These are phyloP conservation scores for Cryphonectria carpinicola DNA, from an alignment of 2,329 filamentous ascomycete genomes.

Conservation along the genomic window DNA sequence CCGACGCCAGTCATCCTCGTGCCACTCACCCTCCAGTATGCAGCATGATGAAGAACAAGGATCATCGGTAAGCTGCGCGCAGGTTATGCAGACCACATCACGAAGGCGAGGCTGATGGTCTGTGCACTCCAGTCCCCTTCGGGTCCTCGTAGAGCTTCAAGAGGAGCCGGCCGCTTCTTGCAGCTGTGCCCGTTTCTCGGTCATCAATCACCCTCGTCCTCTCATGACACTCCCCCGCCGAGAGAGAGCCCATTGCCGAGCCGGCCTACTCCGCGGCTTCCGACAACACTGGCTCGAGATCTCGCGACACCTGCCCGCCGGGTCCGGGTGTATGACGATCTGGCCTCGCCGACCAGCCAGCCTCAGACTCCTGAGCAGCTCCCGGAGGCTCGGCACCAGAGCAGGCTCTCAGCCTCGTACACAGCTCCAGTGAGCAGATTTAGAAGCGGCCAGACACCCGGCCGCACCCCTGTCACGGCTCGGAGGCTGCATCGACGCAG, in stretches of 20 bases:
- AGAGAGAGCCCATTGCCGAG: conserved; percentile 11
- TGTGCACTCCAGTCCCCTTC: conserved; percentile 14
- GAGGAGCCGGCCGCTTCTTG: conserved; percentile 5
- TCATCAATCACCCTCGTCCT: conserved; percentile 4
- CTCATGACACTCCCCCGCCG: conserved; percentile 6
- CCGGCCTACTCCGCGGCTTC: conserved; percentile 19
- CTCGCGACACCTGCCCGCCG: conserved; percentile 31
- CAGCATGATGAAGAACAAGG: conserved; percentile 22
- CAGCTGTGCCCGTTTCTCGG: conserved; percentile 12
- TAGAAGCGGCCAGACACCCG: conserved; percentile 29
- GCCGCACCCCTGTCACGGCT: conserved; percentile 32
- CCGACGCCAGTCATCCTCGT: conserved; percentile 16
- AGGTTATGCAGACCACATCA: background rate
- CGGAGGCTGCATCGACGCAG: conserved; percentile 33
- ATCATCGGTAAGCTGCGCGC: conserved; percentile 21
- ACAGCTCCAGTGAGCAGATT: conserved; percentile 44
- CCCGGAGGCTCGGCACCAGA: conserved; percentile 53
- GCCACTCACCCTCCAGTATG: background rate
- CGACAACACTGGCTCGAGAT: conserved; percentile 26
- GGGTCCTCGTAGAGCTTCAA: conserved; percentile 18
- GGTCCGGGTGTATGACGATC: conserved; percentile 52
- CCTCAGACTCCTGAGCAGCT: conserved; percentile 56
- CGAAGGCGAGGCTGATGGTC: background rate
- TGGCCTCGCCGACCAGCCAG: conserved; percentile 46
- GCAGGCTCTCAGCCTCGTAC: conserved; percentile 47